Evolutionary conservation across 306 rosid species (phyloP).

Genomic region (Purshia tridentata): DNA sequence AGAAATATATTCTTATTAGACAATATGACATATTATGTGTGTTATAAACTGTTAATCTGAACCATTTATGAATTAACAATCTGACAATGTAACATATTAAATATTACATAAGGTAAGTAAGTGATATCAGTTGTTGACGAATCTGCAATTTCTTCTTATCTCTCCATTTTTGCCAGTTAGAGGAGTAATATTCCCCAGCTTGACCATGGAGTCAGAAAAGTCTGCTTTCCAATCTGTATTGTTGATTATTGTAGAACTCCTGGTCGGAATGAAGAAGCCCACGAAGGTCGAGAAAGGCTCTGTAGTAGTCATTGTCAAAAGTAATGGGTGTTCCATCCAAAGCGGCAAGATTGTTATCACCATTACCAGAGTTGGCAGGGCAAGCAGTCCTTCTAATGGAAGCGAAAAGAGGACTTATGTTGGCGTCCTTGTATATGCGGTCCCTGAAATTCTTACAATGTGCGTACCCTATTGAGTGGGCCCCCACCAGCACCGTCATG

Average conservation of each 20-base stretch:
- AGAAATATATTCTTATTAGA: too few relatives aligned
- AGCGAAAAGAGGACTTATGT: neutral
- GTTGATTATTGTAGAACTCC: neutral
- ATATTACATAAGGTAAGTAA: too few relatives aligned
- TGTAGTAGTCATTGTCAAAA: neutral
- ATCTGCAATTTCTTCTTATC: neutral
- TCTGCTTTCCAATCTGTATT: neutral
- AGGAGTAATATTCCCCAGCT: neutral
- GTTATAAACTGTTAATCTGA: too few relatives aligned
- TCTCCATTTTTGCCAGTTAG: neutral
- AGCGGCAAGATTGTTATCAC: neutral
- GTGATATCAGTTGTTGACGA: neutral
- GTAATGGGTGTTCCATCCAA: neutral
- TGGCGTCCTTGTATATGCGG: too few relatives aligned
- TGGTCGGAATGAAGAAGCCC: slow-evolving; percentile 2
- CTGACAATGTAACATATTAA: too few relatives aligned
- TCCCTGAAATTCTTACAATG: too few relatives aligned
- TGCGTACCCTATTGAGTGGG: slow-evolving; percentile 58
- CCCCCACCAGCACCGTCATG: slow-evolving; percentile 68
- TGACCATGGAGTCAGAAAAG: neutral
- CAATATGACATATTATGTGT: too few relatives aligned
- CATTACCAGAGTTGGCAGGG: neutral
- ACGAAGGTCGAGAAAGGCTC: neutral
- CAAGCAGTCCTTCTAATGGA: neutral
- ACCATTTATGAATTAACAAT: too few relatives aligned